Percentiles rank a stretch among this genome's conserved stretches.
These are phyloP conservation scores for Rubroboletus satanas DNA, from an alignment of 768 basidiomycete genomes.

Conservation along the genomic window DNA sequence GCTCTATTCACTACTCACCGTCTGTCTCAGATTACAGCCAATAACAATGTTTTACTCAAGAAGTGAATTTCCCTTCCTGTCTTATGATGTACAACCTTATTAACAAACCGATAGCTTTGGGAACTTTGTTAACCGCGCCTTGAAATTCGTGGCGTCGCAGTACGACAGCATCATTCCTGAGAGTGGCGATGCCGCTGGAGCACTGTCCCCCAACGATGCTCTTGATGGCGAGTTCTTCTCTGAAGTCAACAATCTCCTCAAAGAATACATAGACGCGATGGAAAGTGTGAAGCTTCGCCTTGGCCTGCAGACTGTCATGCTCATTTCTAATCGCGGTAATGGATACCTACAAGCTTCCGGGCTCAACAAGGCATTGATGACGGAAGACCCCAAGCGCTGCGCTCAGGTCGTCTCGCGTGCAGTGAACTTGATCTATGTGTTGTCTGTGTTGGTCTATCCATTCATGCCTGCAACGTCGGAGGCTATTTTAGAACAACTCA, in stretches of 20 bases:
- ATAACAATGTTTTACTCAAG: conserved; percentile 91
- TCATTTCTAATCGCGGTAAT: conserved; percentile 84
- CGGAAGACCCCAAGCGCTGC: conserved; percentile 76
- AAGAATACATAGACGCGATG: conserved; percentile 82
- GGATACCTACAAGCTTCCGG: conserved; percentile 91
- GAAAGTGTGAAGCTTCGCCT: conserved; percentile 86
- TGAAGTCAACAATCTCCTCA: conserved; percentile 74
- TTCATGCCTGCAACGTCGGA: conserved; percentile 94
- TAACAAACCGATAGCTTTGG: conserved; percentile 60
- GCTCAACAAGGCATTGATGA: conserved; percentile 85
- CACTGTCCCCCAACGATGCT: conserved; percentile 62
- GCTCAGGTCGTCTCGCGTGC: conserved; percentile 88
- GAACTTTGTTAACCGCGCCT: conserved; percentile 92
- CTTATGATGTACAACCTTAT: neutral
- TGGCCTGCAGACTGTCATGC: conserved; percentile 87
- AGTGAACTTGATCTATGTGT: conserved; percentile 86
- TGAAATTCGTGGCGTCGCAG: conserved; percentile 90
- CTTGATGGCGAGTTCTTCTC: conserved; percentile 72
- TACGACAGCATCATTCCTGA: conserved; percentile 81
- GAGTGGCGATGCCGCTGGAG: conserved; percentile 63
- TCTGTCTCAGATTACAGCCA: conserved; percentile 67
- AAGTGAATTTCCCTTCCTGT: conserved; percentile 51
- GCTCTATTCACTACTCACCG: neutral
- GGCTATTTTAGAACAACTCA: conserved; percentile 79
- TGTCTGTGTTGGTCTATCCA: conserved; percentile 83